phyloP scores from a whole-genome alignment of 2,329 filamentous ascomycete genomes.

The Fusarium citri region DNA sequence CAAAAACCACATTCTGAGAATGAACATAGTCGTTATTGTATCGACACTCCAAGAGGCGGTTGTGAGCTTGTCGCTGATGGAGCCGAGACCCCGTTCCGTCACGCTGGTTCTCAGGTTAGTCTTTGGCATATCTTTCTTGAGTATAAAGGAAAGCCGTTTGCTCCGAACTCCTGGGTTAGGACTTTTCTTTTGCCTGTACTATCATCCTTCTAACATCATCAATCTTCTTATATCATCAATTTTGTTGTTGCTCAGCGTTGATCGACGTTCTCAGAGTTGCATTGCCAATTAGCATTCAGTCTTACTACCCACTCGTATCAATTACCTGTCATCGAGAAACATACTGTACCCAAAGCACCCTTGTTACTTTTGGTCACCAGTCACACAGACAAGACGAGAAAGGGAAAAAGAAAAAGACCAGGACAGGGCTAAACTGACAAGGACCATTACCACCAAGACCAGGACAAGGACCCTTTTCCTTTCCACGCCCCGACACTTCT shows the following conservation, averaged over 20 bases:
- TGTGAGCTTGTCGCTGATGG: slow-evolving; percentile 37
- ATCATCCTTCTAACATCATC: slow-evolving; percentile 11
- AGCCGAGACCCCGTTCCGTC: slow-evolving; percentile 38
- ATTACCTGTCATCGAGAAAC: slow-evolving; percentile 26
- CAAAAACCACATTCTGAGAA: slow-evolving; percentile 12
- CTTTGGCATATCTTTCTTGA: slow-evolving; percentile 23
- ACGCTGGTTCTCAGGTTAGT: slow-evolving; percentile 34
- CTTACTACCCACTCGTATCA: slow-evolving; percentile 12
- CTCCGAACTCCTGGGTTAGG: slow-evolving; percentile 41
- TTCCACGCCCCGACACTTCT: slow-evolving; percentile 29
- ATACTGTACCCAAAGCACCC: slow-evolving; percentile 20
- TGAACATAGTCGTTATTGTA: slow-evolving; percentile 25
- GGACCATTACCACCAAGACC: slow-evolving; percentile 23
- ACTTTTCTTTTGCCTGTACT: slow-evolving; percentile 15
- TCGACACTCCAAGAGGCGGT: slow-evolving; percentile 38
- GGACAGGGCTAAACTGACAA: slow-evolving; percentile 20
- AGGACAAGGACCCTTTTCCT: slow-evolving; percentile 13
- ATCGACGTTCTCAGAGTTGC: slow-evolving; percentile 14
- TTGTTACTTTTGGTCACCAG: slow-evolving; percentile 33
- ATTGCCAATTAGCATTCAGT: slow-evolving; percentile 14
- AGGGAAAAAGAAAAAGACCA: slow-evolving; percentile 36
- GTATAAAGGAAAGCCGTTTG: slow-evolving; percentile 47
- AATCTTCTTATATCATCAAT: neutral
- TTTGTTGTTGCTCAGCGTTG: slow-evolving; percentile 15
- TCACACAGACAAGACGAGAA: slow-evolving; percentile 34